A percentile compares a stretch with the other conserved stretches of the same genome.
phyloP scores from a whole-genome alignment of 2,329 filamentous ascomycete genomes.

The Capronia epimyces region DNA sequence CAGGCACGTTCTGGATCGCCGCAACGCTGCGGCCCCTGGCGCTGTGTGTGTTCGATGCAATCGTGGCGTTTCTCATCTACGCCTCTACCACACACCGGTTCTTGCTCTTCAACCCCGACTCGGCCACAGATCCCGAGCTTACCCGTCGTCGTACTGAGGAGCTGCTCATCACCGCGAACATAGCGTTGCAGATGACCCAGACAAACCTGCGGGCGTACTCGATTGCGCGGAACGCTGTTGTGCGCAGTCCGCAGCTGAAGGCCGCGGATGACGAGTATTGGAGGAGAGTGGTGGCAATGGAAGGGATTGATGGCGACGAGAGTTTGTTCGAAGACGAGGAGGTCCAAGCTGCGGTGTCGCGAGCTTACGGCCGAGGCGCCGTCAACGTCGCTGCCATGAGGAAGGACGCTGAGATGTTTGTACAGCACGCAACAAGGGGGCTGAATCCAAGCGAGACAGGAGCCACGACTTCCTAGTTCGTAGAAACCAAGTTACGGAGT shows the following conservation, averaged over 20 bases:
- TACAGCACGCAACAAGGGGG: slow-evolving; percentile 39
- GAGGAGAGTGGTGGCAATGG: slow-evolving; percentile 60
- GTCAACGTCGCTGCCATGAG: slow-evolving; percentile 41
- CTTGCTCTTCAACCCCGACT: slow-evolving; percentile 57
- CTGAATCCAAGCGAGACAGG: slow-evolving; percentile 30
- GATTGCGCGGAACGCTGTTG: slow-evolving; percentile 72
- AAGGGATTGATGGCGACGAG: slow-evolving; percentile 58
- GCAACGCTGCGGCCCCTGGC: slow-evolving; percentile 57
- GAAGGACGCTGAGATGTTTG: slow-evolving; percentile 41
- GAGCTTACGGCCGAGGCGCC: slow-evolving; percentile 55
- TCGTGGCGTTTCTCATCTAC: slow-evolving; percentile 63
- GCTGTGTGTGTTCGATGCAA: slow-evolving; percentile 60
- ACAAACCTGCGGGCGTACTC: slow-evolving; percentile 66
- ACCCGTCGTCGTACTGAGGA: slow-evolving; percentile 27
- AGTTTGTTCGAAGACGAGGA: slow-evolving; percentile 66
- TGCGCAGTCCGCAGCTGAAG: slow-evolving; percentile 67
- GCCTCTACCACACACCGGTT: slow-evolving; percentile 74
- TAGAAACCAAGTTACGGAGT: too few species aligned
- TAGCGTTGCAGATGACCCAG: slow-evolving; percentile 54
- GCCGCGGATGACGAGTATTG: slow-evolving; percentile 67
- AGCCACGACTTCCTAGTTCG: too few species aligned
- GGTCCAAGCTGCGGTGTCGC: slow-evolving; percentile 59
- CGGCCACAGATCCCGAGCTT: slow-evolving; percentile 58
- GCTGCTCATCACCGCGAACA: slow-evolving; percentile 42
- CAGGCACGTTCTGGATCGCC: slow-evolving; percentile 61